Percentiles rank a stretch among this genome's conserved stretches.
These are phyloP conservation scores for Colletotrichum chrysophilum DNA, from an alignment of 2,329 filamentous ascomycete species.

Conservation along the genomic window DNA sequence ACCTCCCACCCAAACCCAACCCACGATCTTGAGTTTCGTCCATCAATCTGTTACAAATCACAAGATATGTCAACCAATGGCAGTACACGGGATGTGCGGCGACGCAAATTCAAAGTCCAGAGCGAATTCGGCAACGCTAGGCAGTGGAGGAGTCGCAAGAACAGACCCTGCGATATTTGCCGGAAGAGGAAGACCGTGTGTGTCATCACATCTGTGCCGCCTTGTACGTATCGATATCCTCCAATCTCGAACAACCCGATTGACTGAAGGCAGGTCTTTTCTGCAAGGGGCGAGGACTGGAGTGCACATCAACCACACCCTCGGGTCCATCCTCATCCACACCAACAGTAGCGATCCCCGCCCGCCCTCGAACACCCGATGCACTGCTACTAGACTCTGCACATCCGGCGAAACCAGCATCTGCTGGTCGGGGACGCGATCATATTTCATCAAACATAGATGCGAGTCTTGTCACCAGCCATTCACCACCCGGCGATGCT, in stretches of 20 bases:
- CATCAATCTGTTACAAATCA: not conserved
- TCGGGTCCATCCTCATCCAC: not conserved
- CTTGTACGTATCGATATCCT: conserved; percentile 39
- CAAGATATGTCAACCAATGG: not conserved
- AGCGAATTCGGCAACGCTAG: conserved; percentile 45
- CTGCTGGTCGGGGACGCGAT: accelerated
- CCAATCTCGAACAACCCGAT: not conserved
- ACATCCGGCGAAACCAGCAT: not conserved
- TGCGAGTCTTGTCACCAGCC: accelerated
- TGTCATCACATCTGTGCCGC: conserved; percentile 47
- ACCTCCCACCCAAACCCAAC: not conserved
- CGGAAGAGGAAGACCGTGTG: conserved; percentile 52
- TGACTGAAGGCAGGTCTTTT: conserved; percentile 30
- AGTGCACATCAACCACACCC: conserved; percentile 34
- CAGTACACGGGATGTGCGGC: not conserved
- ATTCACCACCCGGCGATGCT: not conserved
- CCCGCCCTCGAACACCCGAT: not conserved
- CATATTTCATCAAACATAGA: accelerated
- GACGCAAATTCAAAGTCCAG: conserved; percentile 45
- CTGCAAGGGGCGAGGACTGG: conserved; percentile 36
- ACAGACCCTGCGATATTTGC: conserved; percentile 50
- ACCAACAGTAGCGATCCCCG: not conserved
- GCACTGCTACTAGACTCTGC: not conserved
- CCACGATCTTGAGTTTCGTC: not conserved
- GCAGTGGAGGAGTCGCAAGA: conserved; percentile 48